phyloP scores from a whole-genome alignment of 78 protist species.

The Cavenderia fasciculata region DNA sequence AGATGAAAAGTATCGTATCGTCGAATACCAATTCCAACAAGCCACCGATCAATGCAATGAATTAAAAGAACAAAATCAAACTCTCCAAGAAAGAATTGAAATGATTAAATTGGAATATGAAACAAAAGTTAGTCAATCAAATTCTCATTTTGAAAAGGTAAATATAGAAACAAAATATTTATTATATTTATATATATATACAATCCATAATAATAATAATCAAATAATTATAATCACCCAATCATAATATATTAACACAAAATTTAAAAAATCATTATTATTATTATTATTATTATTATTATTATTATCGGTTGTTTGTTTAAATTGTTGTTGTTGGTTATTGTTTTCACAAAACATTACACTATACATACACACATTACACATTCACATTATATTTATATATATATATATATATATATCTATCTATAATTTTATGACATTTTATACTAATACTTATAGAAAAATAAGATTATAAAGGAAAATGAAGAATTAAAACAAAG shows the following conservation, averaged over 20 bases:
- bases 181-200: not conserved
- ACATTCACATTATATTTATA: not conserved
- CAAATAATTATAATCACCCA: too few relatives aligned
- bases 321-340: not conserved
- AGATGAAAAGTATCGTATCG: constrained; percentile 16
- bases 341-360: constrained; percentile 7
- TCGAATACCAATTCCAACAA: constrained; percentile 17
- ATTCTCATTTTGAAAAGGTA: constrained; percentile 44
- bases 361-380: too few relatives aligned
- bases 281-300: not conserved
- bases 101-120: constrained; percentile 39
- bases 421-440: not conserved
- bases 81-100: not conserved
- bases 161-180: not conserved
- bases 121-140: constrained; percentile 34
- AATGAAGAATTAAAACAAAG: constrained; percentile 33
- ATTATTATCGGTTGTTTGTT: not conserved
- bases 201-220: too few relatives aligned
- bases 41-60: constrained; percentile 27
- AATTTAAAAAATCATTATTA: too few relatives aligned
- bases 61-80: not conserved
- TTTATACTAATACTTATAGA: not conserved
- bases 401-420: not conserved
- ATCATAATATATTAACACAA: too few relatives aligned
- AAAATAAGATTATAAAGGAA: constrained; percentile 36